Evolutionary conservation across 1,284 basidiomycete species (phyloP), one percentile per base, ranked within the genome.

Genomic region (Cronartium ribicola): DNA sequence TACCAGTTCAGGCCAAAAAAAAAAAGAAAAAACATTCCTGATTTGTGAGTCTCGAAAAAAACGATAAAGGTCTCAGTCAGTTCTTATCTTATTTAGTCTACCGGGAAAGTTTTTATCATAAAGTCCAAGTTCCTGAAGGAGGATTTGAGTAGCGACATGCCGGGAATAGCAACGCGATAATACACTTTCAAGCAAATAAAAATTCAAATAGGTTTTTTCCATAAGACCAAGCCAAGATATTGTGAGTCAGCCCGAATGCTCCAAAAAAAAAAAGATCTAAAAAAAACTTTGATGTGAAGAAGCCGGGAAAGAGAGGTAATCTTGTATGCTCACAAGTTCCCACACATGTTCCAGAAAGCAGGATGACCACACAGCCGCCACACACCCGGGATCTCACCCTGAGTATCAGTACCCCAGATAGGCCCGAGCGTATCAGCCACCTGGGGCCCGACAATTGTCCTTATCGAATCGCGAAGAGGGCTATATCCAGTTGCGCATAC

Each of bases 321-420:
- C 29, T 1, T 29, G 1, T 29, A 29, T 29, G 29, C 68, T 43
- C 59, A 70, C 68, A 70, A 62, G 48, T 70, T 70, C 13, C 68
- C 68, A 51, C 68, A 65, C 69, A 72, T 72, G 37, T 65, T 36
- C 61, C 69, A 65, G 11, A 72, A 20, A 22, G 60, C 69, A 5
- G 69, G 62, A 46, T 72, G 69, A 17, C 69, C 69, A 64, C 10
- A 65, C 0, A 65, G 44, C 40, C 69, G 6, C 69, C 71, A 77
- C 37, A 70, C 70, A n/a, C 76, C 68, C 22, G 83, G 81, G 51
- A 88, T 81, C 80, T 89, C 87, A 0, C 87, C 86, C 76, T 88
- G 87, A 13, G 81, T 79, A 77, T 86, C 83, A 41, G 87, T 77
- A 2, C 86, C 85, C 88, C 87, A 89, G 37, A 88, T 81, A 0